phyloP scores from a whole-genome alignment of 148 eudicot genomes.

The Amaranthus palmeri region DNA sequence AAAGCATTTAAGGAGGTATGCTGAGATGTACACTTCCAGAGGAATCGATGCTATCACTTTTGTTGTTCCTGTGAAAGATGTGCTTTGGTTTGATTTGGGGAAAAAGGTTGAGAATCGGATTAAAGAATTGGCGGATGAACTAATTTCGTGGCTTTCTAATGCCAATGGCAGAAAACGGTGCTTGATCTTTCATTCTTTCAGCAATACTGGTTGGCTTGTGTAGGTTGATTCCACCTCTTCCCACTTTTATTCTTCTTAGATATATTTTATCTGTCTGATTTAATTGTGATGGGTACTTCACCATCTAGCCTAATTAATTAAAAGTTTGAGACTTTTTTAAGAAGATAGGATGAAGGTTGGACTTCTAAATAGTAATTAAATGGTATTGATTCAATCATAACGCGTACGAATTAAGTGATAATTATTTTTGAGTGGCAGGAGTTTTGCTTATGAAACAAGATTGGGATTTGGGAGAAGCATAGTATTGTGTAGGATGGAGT shows the following conservation, averaged over 20 bases:
- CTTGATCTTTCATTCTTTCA: conserved; percentile 86
- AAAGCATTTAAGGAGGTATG: conserved; percentile 70
- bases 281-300: background rate
- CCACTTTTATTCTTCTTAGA: background rate
- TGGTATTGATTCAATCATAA: too few relatives aligned
- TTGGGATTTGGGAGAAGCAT: too few relatives aligned
- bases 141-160: conserved; percentile 58
- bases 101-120: conserved; percentile 52
- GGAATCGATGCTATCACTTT: conserved; percentile 65
- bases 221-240: conserved; percentile 41
- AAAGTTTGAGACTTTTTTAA: too few relatives aligned
- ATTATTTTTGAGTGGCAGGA: too few relatives aligned
- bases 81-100: conserved; percentile 67
- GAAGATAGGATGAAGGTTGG: too few relatives aligned
- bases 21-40: conserved; percentile 52
- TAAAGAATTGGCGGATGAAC: conserved; percentile 35
- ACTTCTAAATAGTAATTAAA: too few relatives aligned
- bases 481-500: background rate
- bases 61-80: conserved; percentile 63
- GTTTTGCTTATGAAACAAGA: too few relatives aligned
- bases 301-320: too few relatives aligned
- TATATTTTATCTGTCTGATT: background rate
- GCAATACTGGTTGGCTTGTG: conserved; percentile 99
- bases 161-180: conserved; percentile 41
- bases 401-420: too few relatives aligned